A percentile compares a stretch with the other conserved stretches of the same genome.
These are phyloP conservation scores for Collariella sp. DNA, from an alignment of 495 filamentous ascomycete species.

Conservation along the genomic window DNA sequence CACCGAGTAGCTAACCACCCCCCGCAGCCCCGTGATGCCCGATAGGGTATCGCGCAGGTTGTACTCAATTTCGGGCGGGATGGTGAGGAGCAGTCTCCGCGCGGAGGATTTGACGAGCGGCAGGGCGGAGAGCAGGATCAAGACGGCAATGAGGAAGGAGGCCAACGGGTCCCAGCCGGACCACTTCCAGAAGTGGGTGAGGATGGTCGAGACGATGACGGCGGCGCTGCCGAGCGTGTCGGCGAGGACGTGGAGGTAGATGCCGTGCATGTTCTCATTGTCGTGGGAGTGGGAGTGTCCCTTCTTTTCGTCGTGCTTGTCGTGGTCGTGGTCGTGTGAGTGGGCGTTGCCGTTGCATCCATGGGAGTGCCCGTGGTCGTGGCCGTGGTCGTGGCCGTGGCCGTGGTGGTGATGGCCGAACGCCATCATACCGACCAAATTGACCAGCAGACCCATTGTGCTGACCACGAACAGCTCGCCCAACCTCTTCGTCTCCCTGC, in stretches of 20 bases:
- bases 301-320: conserved; percentile 28
- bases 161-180: conserved; percentile 92
- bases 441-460: conserved; percentile 74
- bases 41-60: conserved; percentile 75
- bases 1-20: conserved; percentile 77
- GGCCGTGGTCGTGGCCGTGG: conserved; percentile 42
- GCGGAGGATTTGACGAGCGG: conserved; percentile 83
- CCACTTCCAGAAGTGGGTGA: conserved; percentile 83
- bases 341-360: conserved; percentile 26
- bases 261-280: conserved; percentile 99
- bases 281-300: conserved; percentile 48
- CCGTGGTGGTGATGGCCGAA: conserved; percentile 68
- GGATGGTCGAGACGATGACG: conserved; percentile 82
- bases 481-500: conserved; percentile 71
- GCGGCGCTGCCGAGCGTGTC: conserved; percentile 92
- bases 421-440: conserved; percentile 81
- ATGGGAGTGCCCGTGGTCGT: conserved; percentile 26
- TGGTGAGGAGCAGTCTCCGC: conserved; percentile 66
- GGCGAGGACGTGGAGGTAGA: conserved; percentile 91
- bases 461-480: conserved; percentile 84
- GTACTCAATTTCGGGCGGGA: conserved; percentile 84
- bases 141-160: conserved; percentile 83
- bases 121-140: conserved; percentile 83
- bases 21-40: conserved; percentile 71
- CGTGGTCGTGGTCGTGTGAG: conserved; percentile 43